phyloP scores from a whole-genome alignment of 1,139 yeast genomes.

The Candida glucosophila region DNA sequence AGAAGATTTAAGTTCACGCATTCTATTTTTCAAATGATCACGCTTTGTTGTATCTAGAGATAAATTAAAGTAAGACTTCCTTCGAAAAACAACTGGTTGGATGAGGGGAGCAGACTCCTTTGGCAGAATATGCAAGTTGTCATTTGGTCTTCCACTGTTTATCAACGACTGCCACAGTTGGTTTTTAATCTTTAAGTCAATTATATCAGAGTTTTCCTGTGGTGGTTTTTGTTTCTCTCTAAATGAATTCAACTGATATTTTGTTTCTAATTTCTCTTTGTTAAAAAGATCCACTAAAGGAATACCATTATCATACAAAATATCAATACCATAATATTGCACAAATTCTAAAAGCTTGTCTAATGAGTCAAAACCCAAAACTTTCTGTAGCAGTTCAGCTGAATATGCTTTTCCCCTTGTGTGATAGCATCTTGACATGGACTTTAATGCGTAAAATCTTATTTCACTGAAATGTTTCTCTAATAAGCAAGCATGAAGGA shows the following conservation, averaged over 20 bases:
- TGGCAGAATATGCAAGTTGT: no score
- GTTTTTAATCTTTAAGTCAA: constrained; percentile 40
- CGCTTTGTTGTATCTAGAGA: no score
- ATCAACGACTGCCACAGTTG: constrained; percentile 23
- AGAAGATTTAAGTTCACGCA: no score
- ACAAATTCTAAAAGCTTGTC: constrained; percentile 52
- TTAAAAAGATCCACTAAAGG: constrained; percentile 49
- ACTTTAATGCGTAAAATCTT: constrained; percentile 64
- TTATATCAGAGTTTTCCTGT: constrained; percentile 48
- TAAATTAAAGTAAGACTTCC: no score
- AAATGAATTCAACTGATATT: constrained; percentile 36
- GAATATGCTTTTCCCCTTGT: constrained; percentile 61
- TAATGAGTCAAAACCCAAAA: constrained; percentile 59
- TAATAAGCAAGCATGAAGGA: constrained; percentile 62
- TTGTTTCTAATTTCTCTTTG: constrained; percentile 32
- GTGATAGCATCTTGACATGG: constrained; percentile 64
- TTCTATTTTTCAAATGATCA: no score
- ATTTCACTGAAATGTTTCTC: constrained; percentile 79
- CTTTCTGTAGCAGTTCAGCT: constrained; percentile 33
- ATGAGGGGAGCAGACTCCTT: no score
- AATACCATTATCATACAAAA: constrained; percentile 26
- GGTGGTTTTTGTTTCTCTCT: constrained; percentile 41
- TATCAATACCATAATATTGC: constrained; percentile 54
- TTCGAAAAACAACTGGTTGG: no score
- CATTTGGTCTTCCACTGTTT: constrained; percentile 30